Conservation (phyloP, 2,329 filamentous ascomycete species). For the Trichoderma sp. region DNA sequence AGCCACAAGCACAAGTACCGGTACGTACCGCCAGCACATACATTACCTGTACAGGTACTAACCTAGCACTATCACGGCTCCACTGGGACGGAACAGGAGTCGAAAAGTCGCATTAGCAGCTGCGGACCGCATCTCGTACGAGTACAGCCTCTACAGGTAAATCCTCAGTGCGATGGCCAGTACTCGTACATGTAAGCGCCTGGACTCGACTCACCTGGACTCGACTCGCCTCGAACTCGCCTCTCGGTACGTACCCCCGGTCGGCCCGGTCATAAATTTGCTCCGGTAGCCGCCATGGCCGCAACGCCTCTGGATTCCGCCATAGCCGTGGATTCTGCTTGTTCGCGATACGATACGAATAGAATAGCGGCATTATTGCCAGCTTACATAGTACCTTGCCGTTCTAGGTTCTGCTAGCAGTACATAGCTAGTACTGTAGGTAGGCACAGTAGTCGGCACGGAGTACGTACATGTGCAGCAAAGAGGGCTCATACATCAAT, state of each 20-base stretch:
- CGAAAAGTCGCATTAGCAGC: not conserved
- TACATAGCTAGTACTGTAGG: too few relatives aligned
- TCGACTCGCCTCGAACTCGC: not conserved
- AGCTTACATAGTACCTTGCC: too few relatives aligned
- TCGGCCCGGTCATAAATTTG: slow-evolving; percentile 15
- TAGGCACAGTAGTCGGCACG: too few relatives aligned
- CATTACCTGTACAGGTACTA: too few relatives aligned
- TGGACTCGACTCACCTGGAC: not conserved
- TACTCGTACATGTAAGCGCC: not conserved
- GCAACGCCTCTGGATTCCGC: slow-evolving; percentile 5
- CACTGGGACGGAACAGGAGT: not conserved
- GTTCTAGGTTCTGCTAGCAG: not conserved
- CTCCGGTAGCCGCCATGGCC: slow-evolving; percentile 16
- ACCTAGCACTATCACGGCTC: too few relatives aligned
- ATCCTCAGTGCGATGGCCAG: not conserved
- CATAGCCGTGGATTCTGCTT: slow-evolving; percentile 2
- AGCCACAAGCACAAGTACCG: not conserved
- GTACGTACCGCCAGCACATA: not conserved
- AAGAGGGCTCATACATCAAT: not conserved
- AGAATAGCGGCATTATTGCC: not conserved
- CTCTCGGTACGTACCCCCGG: slow-evolving; percentile 11
- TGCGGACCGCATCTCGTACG: not conserved
- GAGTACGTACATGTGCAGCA: too few relatives aligned
- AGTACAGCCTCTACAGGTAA: too few relatives aligned
- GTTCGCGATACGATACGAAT: not conserved